Base-by-base conservation (phyloP, 202 grass and related monocot species). In the Panicum hallii region DNA sequence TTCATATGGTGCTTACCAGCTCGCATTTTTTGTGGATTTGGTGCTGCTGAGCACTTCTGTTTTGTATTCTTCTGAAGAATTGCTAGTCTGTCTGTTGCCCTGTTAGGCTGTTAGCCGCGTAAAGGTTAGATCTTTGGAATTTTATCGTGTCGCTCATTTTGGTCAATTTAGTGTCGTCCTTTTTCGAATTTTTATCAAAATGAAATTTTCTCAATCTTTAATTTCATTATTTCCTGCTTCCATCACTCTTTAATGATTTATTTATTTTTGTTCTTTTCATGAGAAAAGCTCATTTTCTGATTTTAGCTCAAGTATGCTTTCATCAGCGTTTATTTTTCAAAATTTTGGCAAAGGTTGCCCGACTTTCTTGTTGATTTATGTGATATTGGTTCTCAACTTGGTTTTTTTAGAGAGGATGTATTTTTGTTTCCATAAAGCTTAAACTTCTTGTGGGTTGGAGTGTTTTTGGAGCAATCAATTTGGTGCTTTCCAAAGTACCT, bases 111-210 rank as follows among this genome's bases (percentile, higher is more conserved):
- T n/a, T 75, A 82, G 52, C 47, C 40, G 7, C 6, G 23, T 42
- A 82, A 66, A 62, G 26, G 62, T 85, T 82, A 45, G 76, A 89
- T 89, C 82, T 83, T 83, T 32, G 34, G 38, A 49, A 30, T 34
- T 74, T 16, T 3, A 6, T 84, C 70, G 20, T 69, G 54, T n/a
- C 52, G 52, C 53, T 83, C 80, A 80, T 2, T 69, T 56, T 20
- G 6, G 20, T 19, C 45, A 36, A 57, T 54, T 20, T 23, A 23
- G 9, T 81, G 11, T 28, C 19, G 15, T 46, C 72, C 34, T 42
- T 19, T 0, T 5, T 75, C 32, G 8, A 84, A 75, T 62, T 84
- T 48, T 50, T 12, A 72, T 78, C 42, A 79, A 64, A 57, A 40
- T 14, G 9, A 11, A 7, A 16, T 78, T 78, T 72, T 5, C n/a